phyloP scores from a whole-genome alignment of 2,329 filamentous ascomycete species.

The Magnaporthiopsis incrustans region DNA sequence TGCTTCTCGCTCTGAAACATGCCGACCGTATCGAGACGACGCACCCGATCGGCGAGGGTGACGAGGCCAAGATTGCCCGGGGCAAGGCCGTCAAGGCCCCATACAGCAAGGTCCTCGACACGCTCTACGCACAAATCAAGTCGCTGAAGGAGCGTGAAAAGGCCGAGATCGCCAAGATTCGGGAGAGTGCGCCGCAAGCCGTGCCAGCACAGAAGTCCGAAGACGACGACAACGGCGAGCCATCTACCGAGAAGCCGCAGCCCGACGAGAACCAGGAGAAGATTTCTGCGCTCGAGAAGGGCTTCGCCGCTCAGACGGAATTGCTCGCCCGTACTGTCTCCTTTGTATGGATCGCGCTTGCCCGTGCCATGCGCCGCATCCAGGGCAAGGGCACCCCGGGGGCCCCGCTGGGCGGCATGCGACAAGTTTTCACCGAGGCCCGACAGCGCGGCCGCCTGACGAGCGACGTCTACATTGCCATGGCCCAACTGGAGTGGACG shows the following conservation, averaged over 20 bases:
- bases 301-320: conserved; percentile 64
- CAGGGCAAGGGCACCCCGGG: conserved; percentile 71
- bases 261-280: conserved; percentile 45
- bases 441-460: conserved; percentile 80
- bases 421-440: conserved; percentile 84
- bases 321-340: conserved; percentile 79
- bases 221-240: conserved; percentile 27
- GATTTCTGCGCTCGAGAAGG: conserved; percentile 53
- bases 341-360: conserved; percentile 89
- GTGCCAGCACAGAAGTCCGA: conserved; percentile 17
- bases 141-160: conserved; percentile 59
- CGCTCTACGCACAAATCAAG: conserved; percentile 79
- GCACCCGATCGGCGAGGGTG: conserved; percentile 67
- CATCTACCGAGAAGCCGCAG: conserved; percentile 39
- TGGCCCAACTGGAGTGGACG: conserved; percentile 86
- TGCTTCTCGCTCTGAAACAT: conserved; percentile 79
- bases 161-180: conserved; percentile 47
- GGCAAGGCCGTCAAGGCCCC: conserved; percentile 73
- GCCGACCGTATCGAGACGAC: conserved; percentile 80
- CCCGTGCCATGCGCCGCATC: conserved; percentile 87
- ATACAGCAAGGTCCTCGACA: conserved; percentile 74
- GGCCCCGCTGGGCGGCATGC: conserved; percentile 56
- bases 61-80: conserved; percentile 65
- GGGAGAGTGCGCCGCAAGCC: conserved; percentile 30
- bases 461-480: conserved; percentile 90